Percentiles rank a stretch among this genome's conserved stretches.
Evolutionary conservation across 2,329 filamentous ascomycete species (phyloP).

Genomic region (Cryphonectria naterciae): DNA sequence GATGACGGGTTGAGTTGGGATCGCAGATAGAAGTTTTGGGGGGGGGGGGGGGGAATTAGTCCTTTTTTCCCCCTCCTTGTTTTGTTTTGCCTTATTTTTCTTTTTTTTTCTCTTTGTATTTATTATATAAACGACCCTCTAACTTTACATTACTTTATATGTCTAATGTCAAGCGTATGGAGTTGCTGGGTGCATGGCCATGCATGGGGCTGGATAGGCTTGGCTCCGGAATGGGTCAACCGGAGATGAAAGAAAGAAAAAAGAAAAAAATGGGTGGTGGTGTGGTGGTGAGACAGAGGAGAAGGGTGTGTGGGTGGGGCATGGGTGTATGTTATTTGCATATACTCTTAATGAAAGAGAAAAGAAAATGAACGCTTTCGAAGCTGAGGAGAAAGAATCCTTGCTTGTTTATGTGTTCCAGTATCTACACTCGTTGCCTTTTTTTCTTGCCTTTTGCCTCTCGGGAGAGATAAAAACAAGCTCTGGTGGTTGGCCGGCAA

Average conservation of each 20-base stretch:
- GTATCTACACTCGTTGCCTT: background rate
- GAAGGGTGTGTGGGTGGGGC: too few species aligned
- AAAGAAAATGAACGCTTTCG: background rate
- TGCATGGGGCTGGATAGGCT: background rate
- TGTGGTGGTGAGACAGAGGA: background rate
- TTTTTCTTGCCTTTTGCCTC: background rate
- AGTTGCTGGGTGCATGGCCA: slow-evolving; percentile 1
- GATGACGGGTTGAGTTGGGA: background rate
- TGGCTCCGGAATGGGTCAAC: background rate
- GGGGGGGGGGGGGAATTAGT: background rate
- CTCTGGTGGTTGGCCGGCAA: background rate
- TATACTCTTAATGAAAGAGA: background rate
- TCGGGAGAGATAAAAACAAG: background rate
- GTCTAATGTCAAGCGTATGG: background rate
- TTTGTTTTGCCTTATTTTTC: background rate
- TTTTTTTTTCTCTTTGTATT: background rate
- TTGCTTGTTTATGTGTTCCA: background rate
- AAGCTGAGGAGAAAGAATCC: background rate
- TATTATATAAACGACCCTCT: background rate
- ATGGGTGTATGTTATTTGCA: background rate
- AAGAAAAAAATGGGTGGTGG: background rate
- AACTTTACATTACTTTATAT: background rate
- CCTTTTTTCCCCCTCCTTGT: too few species aligned
- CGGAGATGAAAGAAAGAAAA: background rate
- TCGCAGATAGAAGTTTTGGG: background rate